phyloP scores from a whole-genome alignment of 192 early-diverging fungal genomes.

The Geranomyces variabilis region DNA sequence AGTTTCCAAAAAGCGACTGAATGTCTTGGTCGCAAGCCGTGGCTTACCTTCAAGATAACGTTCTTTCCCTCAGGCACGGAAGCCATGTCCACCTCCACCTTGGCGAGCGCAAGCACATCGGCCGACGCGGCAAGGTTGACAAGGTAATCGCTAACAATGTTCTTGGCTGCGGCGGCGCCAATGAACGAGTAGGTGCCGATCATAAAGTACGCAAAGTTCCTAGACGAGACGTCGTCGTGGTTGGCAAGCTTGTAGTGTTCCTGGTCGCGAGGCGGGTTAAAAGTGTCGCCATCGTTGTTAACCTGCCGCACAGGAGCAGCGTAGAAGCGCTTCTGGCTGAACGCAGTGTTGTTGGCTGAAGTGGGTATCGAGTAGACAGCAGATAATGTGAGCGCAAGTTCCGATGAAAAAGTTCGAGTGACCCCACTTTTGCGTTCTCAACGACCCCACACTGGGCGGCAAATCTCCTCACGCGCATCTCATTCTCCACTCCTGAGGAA shows the following conservation, averaged over 20 bases:
- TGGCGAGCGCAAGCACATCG: constrained; percentile 96
- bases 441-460: too few relatives aligned
- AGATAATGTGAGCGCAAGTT: neutral
- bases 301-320: constrained; percentile 41
- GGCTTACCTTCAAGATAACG: constrained; percentile 78
- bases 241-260: constrained; percentile 38
- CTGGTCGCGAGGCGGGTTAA: constrained; percentile 32
- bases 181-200: constrained; percentile 86
- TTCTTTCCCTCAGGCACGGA: constrained; percentile 96
- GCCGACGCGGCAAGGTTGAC: constrained; percentile 93
- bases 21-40: neutral
- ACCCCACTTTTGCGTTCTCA: too few relatives aligned
- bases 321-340: constrained; percentile 45
- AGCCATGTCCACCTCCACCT: constrained; percentile 91
- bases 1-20: neutral
- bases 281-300: constrained; percentile 23
- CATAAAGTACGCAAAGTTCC: constrained; percentile 84
- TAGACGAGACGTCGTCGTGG: constrained; percentile 42
- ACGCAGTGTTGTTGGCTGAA: constrained; percentile 22
- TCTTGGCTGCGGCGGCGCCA: constrained; percentile 82
- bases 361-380: neutral
- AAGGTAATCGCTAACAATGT: constrained; percentile 82
- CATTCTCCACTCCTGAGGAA: neutral
- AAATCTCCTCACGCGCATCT: neutral
- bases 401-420: neutral